Base-by-base conservation (phyloP, 768 basidiomycete species). In the Boletus rufocinnamomeus region DNA sequence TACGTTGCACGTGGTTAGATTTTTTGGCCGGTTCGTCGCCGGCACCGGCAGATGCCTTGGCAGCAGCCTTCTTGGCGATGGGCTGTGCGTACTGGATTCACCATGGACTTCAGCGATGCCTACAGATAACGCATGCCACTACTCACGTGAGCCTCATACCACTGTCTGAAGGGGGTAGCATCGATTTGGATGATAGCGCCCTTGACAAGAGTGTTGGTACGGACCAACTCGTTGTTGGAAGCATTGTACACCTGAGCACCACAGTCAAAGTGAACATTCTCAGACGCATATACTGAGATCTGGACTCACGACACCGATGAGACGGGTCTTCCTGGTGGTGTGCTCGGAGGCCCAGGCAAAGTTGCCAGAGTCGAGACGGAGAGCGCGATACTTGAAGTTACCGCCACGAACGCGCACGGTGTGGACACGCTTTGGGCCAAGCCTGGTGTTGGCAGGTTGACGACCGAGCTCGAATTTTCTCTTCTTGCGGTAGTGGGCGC, bases 401-500 rank as follows among this genome's bases (percentile, higher is more conserved):
- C 97, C 97, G 63, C 97, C 97, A 71, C 97, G 92, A 40, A 89
- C 88, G 71, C 97, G 92, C 63, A 99, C 95, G 55, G 86, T 84
- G 81, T 98, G 97, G 69, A 99, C 80, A 60, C 97, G 92, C 82
- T 98, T 98, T 55, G 88, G 72, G 51, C 97, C 95, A 64, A 99
- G 87, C 82, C 93, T 98, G 74, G 97, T 99, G 84, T 81, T 94
- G 66, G 97, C 97, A 58, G 97, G 82, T 76, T 98, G 97, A 74
- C 97, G 94, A 74, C 96, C 97, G 71, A 98, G 88, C 84, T 99
- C 97, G 80, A 98, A 98, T 82, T 98, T 98, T 89, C 97, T 88
- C 93, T 98, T 99, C 86, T 99, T 99, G 84, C 96, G 93, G 82
- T 95, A 96, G 80, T 90, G 87, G 69, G 94, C 87, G 69, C 91